Conservation (phyloP, 2,329 filamentous ascomycete species). For the Cladosporium velox region DNA sequence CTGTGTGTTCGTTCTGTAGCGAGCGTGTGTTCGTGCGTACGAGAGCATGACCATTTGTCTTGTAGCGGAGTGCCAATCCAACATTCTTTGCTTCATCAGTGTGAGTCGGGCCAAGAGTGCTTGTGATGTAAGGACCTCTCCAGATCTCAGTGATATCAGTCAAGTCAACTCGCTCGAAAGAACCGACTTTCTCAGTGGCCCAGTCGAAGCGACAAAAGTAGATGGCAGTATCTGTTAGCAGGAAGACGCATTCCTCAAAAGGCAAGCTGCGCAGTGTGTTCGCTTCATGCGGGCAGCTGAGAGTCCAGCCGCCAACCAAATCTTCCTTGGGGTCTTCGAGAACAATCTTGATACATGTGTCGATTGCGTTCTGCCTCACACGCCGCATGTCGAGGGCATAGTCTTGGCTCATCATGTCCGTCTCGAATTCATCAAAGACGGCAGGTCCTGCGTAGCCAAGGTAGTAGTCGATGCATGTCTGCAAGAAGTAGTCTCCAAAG, state of each 20-base stretch:
- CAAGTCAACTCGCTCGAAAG: conserved; percentile 83
- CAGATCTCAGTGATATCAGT: conserved; percentile 71
- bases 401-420: conserved; percentile 89
- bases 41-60: conserved; percentile 69
- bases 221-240: conserved; percentile 80
- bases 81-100: conserved; percentile 78
- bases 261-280: conserved; percentile 68
- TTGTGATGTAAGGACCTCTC: conserved; percentile 87
- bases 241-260: conserved; percentile 84
- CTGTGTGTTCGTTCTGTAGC: conserved; percentile 60
- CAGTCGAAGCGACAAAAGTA: conserved; percentile 94
- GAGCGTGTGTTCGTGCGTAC: conserved; percentile 84
- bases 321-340: conserved; percentile 77
- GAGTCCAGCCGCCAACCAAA: conserved; percentile 84
- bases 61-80: conserved; percentile 78
- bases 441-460: conserved; percentile 82
- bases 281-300: conserved; percentile 72
- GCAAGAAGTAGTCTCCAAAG: conserved; percentile 96
- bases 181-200: conserved; percentile 90
- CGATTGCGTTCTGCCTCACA: conserved; percentile 85
- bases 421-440: conserved; percentile 93
- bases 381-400: conserved; percentile 84
- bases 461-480: conserved; percentile 91
- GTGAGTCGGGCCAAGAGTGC: conserved; percentile 75
- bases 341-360: conserved; percentile 82